Conservation (phyloP, 202 grass and related monocot genomes). For the Hordeum pubiflorum region DNA sequence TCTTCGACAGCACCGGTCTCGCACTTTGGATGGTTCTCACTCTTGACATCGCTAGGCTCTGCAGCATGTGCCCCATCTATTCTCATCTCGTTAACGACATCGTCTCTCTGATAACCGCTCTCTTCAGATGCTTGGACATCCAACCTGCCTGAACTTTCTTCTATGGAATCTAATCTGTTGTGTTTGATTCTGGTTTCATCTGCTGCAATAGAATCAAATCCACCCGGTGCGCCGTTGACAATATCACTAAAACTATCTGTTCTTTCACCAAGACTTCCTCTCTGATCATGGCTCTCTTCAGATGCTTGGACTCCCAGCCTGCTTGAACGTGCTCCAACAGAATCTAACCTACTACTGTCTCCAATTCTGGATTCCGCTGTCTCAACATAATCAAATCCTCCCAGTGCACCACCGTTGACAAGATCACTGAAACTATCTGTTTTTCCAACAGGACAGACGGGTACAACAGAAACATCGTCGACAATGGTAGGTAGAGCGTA, state of each 20-base stretch:
- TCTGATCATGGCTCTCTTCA: constrained; percentile 25
- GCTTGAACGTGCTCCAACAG: constrained; percentile 24
- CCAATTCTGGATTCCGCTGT: constrained; percentile 34
- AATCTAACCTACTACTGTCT: constrained; percentile 12
- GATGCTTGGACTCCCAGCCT: constrained; percentile 14
- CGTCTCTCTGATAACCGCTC: not conserved
- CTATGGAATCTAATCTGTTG: constrained; percentile 24
- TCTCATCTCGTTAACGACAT: too few relatives aligned
- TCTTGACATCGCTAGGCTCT: constrained; percentile 4
- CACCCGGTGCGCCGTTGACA: constrained; percentile 6
- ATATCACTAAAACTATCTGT: constrained; percentile 42
- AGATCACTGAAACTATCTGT: constrained; percentile 55
- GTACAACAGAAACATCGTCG: constrained; percentile 18
- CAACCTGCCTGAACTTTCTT: constrained; percentile 28
- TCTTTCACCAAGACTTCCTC: constrained; percentile 32
- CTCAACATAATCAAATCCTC: constrained; percentile 24
- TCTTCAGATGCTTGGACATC: constrained; percentile 30
- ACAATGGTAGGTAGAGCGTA: constrained; percentile 27
- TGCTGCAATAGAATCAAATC: constrained; percentile 23
- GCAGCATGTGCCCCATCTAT: not conserved
- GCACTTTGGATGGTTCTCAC: constrained; percentile 12
- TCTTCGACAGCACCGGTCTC: constrained; percentile 22
- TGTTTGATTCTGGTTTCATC: constrained; percentile 32
- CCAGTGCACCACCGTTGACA: constrained; percentile 21
- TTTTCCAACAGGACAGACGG: constrained; percentile 37